Evolutionary conservation across 306 rosid genomes (phyloP), one percentile per base, ranked within the genome.

Genomic region (Cyamopsis tetragonoloba): DNA sequence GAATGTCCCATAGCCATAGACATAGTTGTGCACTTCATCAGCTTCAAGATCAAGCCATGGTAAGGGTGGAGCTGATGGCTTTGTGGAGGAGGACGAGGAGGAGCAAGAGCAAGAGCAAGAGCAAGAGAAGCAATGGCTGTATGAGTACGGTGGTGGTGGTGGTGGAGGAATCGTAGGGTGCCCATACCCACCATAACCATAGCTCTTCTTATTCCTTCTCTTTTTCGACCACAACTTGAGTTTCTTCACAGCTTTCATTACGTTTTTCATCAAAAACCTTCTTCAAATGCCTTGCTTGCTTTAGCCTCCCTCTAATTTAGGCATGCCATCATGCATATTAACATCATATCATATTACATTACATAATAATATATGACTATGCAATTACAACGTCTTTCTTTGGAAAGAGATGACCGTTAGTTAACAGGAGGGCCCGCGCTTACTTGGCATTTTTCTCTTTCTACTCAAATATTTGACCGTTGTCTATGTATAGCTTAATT

Each of bases 51-150:
- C 55, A 19, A 46, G 58, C n/a, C n/a, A 26, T 61, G 91, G 89
- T 72, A 88, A 68, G 13, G 91, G 91, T 3, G 96, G 96, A 50
- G 91, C 96, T 4, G 96, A 83, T 30, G 91, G 91, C 55, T 75
- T 81, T 35, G 72, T 44, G 32, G 50, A 28, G 28, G 72, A 7
- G 34, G 69, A 51, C 32, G 44, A 15, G 12, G 77, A 74, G n/a
- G n/a, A n/a, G n/a, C n/a, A n/a, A n/a, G n/a, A n/a, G n/a, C n/a
- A n/a, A n/a, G n/a, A n/a, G n/a, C n/a, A n/a, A n/a, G n/a, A n/a
- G n/a, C n/a, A n/a, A n/a, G n/a, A n/a, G n/a, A n/a, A n/a, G n/a
- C n/a, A n/a, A n/a, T n/a, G n/a, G n/a, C n/a, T n/a, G n/a, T n/a
- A n/a, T n/a, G n/a, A n/a, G n/a, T n/a, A n/a, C n/a, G n/a, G n/a